Evolutionary conservation across 768 basidiomycete species (phyloP), one percentile per base, ranked within the genome.

Genomic region (Trametes punicea): DNA sequence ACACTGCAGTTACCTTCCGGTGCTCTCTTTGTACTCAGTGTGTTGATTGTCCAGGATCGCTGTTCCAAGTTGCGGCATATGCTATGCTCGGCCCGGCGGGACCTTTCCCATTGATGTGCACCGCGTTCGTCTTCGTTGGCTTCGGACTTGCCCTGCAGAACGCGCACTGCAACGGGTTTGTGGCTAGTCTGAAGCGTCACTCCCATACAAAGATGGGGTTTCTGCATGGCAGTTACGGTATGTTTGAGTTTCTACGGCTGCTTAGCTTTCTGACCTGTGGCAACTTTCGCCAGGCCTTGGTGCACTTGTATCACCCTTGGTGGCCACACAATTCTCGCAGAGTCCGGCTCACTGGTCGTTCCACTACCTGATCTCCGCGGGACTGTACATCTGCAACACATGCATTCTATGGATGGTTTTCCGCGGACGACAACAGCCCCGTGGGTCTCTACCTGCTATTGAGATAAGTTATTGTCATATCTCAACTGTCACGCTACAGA

Each of bases 131-230:
- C 8, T 54, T 81, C 23, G 72, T 71, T 6, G 84, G 84, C 4
- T 71, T 81, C 23, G 81, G 81, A 1, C 61, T 76, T 8, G 52
- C 69, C 18, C 54, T 68, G 10, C 60, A 87, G 80, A 82, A 86
- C 56, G 85, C 87, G 0, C 87, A 87, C 71, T 78, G 85, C 1
- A 87, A 87, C 64, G 85, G 82, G 6, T 88, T 80, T 57, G 81
- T 90, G 15, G 85, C 84, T 3, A 76, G 72, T 44, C 70, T 87
- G 9, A 77, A 77, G 58, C 70, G 77, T 16, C 76, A 81, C 34
- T 65, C 81, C 0, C 76, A 81, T 57, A 65, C 71, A 0, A 88
- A 87, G 65, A 85, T 91, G 81, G 81, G 87, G 4, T 42, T 90
- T 27, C 62, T 88, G 16, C 83, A 87, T 61, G 85, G 82, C 10